Evolutionary conservation across 768 basidiomycete species (phyloP).

Genomic region (Leucosporidium yakuticum): DNA sequence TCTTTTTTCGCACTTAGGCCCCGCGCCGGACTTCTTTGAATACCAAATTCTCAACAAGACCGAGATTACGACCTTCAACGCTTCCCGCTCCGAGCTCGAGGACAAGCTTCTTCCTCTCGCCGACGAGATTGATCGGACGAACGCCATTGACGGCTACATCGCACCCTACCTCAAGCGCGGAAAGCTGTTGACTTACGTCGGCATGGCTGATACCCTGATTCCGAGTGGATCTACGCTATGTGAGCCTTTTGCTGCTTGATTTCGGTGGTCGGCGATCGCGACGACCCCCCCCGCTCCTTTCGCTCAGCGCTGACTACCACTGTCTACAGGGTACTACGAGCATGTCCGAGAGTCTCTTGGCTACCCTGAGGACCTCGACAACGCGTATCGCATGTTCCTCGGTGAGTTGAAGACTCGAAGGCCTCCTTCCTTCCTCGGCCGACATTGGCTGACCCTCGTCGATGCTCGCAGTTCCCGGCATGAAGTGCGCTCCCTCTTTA

Average conservation of each 20-base stretch:
- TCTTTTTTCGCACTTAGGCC: background rate
- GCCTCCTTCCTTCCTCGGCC: too few species aligned
- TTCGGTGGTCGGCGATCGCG: too few species aligned
- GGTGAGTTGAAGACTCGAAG: conserved; percentile 4
- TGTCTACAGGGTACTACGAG: conserved; percentile 4
- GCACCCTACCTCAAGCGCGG: conserved; percentile 23
- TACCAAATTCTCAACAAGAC: conserved; percentile 4
- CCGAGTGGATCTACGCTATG: conserved; percentile 15
- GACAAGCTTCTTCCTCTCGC: conserved; percentile 15
- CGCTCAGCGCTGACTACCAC: background rate
- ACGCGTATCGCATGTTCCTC: conserved; percentile 17
- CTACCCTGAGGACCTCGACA: conserved; percentile 2
- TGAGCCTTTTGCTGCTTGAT: background rate
- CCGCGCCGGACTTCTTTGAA: conserved; percentile 4
- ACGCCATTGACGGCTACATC: conserved; percentile 25
- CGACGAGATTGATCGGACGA: conserved; percentile 25
- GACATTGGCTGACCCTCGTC: too few species aligned
- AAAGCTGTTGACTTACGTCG: conserved; percentile 18
- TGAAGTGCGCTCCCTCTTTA: background rate
- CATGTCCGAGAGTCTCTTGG: conserved; percentile 13
- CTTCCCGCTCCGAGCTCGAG: conserved; percentile 1
- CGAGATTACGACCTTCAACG: background rate
- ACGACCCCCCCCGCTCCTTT: too few species aligned
- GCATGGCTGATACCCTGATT: conserved; percentile 28
- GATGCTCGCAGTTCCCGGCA: conserved; percentile 10